phyloP scores from a whole-genome alignment of 2,329 filamentous ascomycete genomes.

The Penicillium corylophilum region DNA sequence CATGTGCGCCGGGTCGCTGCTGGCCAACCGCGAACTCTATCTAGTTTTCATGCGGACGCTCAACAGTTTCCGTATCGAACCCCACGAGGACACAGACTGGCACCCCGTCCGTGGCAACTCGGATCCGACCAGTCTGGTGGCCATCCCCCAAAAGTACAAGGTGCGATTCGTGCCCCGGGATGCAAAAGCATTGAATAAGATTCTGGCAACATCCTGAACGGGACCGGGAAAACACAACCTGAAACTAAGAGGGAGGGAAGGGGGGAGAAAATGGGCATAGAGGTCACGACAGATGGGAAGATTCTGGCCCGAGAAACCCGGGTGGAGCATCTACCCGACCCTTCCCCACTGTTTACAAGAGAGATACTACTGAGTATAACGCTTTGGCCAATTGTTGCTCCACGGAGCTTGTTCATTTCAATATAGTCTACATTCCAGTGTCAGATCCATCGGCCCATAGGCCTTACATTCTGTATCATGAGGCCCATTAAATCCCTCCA shows the following conservation, averaged over 20 bases:
- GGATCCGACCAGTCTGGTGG: slow-evolving; percentile 63
- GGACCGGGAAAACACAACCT: not conserved
- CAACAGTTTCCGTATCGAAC: slow-evolving; percentile 60
- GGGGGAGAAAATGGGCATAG: no score
- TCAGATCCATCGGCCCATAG: not conserved
- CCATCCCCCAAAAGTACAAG: slow-evolving; percentile 59
- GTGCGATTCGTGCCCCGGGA: slow-evolving; percentile 59
- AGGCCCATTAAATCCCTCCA: slow-evolving; percentile 5
- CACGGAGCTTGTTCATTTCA: not conserved
- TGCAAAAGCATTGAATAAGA: slow-evolving; percentile 44
- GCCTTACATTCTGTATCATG: slow-evolving; percentile 12
- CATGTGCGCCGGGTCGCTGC: slow-evolving; percentile 64
- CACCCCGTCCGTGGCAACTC: slow-evolving; percentile 60
- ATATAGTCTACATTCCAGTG: not conserved
- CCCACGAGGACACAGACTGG: slow-evolving; percentile 55
- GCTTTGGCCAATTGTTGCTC: not conserved
- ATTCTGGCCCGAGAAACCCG: not conserved
- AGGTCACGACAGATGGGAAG: not conserved
- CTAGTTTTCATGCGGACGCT: slow-evolving; percentile 63
- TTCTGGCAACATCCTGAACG: slow-evolving; percentile 32
- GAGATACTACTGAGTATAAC: not conserved
- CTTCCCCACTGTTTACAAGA: not conserved
- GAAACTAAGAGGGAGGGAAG: not conserved
- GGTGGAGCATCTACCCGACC: not conserved
- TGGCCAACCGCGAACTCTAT: slow-evolving; percentile 66